Evolutionary conservation across 2,329 filamentous ascomycete species (phyloP), one percentile per base, ranked within the genome.

Genomic region (Hymenoscyphus occultus): DNA sequence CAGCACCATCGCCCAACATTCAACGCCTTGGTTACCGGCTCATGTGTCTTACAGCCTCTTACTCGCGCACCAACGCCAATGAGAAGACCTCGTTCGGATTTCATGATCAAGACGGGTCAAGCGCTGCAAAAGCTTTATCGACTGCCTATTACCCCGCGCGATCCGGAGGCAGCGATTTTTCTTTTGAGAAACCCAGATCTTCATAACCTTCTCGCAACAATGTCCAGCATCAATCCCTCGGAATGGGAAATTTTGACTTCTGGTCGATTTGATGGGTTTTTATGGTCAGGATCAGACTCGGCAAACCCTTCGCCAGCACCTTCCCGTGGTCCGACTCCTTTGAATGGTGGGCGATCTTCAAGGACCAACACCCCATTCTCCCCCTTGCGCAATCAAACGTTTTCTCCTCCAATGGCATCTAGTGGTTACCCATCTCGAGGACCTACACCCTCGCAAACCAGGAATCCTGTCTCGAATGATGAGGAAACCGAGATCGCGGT

Each of bases 161-260:
- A 97, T 73, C 91, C 93, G 19, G 93, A 97, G 76, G 88, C 89
- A 5, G 91, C 91, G 13, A 88, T 95, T 71, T 97, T 92, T 75
- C 85, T 98, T 59, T 84, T 97, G 68, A 92, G 90, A 76, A 90
- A 97, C 75, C 88, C 89, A 0, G 82, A 86, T 13, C 86, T 95
- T 59, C 94, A 98, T 76, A 90, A 95, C 73, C 87, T 97, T 39
- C 86, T 98, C 2, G 88, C 92, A 51, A 97, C 94, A 0, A 83
- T 97, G 60, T 89, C 91, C 42, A 92, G 93, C 61, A 95, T 98
- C 71, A 95, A 90, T 74, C 86, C 88, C 58, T 90, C 91, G n/a
- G 94, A 98, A 77, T 98, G 94, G 94, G 94, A 97, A 68, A 96
- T 98, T 63, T 83, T 98, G 13, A 92, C 90, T 4, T 97, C 94